Evolutionary conservation across 1,139 yeast species (phyloP), one percentile per base, ranked within the genome.

Genomic region (Groenewaldozyma auringiensis): DNA sequence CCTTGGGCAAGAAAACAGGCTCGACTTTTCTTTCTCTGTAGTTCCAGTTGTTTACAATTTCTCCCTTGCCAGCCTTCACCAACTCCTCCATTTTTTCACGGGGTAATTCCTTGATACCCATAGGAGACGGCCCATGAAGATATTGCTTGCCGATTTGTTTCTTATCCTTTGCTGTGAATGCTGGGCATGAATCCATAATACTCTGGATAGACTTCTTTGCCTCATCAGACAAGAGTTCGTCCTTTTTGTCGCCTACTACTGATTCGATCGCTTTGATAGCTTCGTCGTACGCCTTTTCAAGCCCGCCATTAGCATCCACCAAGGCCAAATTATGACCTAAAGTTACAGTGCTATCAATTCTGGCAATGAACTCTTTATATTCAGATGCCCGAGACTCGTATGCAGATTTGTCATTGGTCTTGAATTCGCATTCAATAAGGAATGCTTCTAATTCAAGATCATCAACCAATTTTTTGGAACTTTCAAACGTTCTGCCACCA

Each of bases 391-490:
- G 56, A 35, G 59, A 47, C 49, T 46, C 54, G 47, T 41, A 51
- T 50, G 37, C 50, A 41, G 33, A 56, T 50, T 31, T 56, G 44
- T 40, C 47, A 45, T 48, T 50, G 43, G 47, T 53, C 43, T 51
- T 71, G 71, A 27, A 69, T 71, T 58, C 71, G 69, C 50, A 64
- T 65, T 70, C 62, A 49, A 83, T 67, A 45, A 71, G 68, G 41
- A 74, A 57, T 41, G 75, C 76, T 53, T 76, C 75, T n/a, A 72
- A 56, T 48, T 71, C 62, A 72, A 73, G 63, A 64, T 78, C 72
- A 1, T 83, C 74, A 52, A 81, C 83, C 41, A 68, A 67, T 49
- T 70, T 70, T 9, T 89, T 80, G 44, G 83, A 86, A 40, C 69
- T 71, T n/a, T 69, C 53, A 1, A 49, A 46, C 2, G 58, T 25